phyloP scores from a whole-genome alignment of 345 rosid species.

The Brassica cretica region DNA sequence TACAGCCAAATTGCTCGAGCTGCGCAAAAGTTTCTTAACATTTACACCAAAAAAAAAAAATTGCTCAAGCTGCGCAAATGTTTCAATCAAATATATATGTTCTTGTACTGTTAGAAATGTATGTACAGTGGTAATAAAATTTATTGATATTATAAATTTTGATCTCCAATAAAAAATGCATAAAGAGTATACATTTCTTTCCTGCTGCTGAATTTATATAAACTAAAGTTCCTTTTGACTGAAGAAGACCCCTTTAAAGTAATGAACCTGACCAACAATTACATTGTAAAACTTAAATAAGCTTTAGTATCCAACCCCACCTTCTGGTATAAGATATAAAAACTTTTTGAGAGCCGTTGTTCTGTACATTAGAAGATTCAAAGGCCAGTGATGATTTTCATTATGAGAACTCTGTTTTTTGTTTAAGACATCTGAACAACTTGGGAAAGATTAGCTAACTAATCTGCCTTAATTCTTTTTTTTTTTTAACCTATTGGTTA shows the following conservation, averaged over 20 bases:
- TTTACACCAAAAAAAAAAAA: too few species aligned
- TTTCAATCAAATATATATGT: slow-evolving; percentile 4
- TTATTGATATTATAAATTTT: neutral
- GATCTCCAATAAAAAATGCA: neutral
- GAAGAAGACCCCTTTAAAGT: slow-evolving; percentile 39
- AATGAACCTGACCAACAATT: slow-evolving; percentile 14
- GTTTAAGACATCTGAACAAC: slow-evolving; percentile 34
- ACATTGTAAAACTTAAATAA: slow-evolving; percentile 23
- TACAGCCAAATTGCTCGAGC: neutral
- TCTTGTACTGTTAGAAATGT: neutral
- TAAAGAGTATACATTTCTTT: neutral
- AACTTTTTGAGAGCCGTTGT: neutral
- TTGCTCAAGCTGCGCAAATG: neutral
- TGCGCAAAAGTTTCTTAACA: neutral
- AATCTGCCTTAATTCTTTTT: slow-evolving; percentile 32
- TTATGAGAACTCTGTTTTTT: neutral
- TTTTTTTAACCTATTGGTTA: slow-evolving; percentile 9
- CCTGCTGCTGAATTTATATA: neutral
- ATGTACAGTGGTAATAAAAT: neutral
- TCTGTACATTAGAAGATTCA: slow-evolving; percentile 1
- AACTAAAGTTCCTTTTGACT: slow-evolving; percentile 29
- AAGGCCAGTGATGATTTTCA: neutral
- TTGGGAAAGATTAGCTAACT: slow-evolving; percentile 39
- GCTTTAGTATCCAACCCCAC: slow-evolving; percentile 23
- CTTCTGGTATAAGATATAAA: neutral